These are phyloP conservation scores for Balamuthia mandrillaris DNA, from an alignment of 208 protist species.

Conservation along the genomic window DNA sequence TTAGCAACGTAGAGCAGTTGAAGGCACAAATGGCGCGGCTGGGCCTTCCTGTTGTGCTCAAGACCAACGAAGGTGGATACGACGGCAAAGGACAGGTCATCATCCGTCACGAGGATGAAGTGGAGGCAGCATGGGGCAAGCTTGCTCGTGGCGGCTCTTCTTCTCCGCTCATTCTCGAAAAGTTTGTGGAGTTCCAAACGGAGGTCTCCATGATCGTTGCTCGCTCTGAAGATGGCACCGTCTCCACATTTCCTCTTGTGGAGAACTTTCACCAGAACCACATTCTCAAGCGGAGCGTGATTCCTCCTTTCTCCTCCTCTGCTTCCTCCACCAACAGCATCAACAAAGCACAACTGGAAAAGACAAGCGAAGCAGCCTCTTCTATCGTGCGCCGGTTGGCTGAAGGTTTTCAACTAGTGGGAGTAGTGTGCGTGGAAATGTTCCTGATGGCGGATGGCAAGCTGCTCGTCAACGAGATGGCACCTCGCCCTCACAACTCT, in stretches of 20 bases:
- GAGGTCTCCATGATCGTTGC: slow-evolving; percentile 47
- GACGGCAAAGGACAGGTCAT: slow-evolving; percentile 53
- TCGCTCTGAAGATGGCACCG: not conserved
- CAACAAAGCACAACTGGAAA: too few relatives aligned
- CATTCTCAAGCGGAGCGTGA: not conserved
- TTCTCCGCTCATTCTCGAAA: slow-evolving; percentile 57
- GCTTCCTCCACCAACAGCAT: slow-evolving; percentile 23
- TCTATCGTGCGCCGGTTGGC: not conserved
- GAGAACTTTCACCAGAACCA: slow-evolving; percentile 10
- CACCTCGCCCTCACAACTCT: slow-evolving; percentile 77
- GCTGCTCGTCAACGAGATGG: slow-evolving; percentile 77
- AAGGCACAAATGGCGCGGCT: slow-evolving; percentile 19
- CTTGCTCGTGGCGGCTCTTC: not conserved
- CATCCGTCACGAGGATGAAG: not conserved
- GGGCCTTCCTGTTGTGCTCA: slow-evolving; percentile 51
- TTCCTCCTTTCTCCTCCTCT: not conserved
- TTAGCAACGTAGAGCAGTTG: not conserved
- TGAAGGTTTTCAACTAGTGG: not conserved
- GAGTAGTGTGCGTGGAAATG: slow-evolving; percentile 70
- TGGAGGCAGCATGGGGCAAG: not conserved
- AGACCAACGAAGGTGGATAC: slow-evolving; percentile 52
- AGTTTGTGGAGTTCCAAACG: slow-evolving; percentile 55
- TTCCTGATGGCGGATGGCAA: slow-evolving; percentile 49
- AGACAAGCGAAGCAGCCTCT: slow-evolving; percentile 53
- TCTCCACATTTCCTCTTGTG: not conserved